Conservation (phyloP, 1,284 basidiomycete genomes). For the Ustilago xerochloae region DNA sequence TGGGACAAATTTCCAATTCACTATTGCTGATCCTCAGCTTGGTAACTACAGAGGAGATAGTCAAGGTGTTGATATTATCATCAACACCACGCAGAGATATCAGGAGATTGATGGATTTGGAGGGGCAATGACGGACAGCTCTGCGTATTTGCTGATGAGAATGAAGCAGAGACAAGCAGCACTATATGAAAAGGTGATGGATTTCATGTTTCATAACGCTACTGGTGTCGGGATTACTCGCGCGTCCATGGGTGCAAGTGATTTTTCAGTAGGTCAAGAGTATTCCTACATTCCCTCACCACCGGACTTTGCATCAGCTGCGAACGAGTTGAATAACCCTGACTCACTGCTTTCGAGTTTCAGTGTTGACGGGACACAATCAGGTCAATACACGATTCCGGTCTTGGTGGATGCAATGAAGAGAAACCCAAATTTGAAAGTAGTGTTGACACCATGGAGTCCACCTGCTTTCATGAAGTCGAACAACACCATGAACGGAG, state of each 20-base stretch:
- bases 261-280: constrained; percentile 40
- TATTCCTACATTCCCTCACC: constrained; percentile 31
- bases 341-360: constrained; percentile 32
- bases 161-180: constrained; percentile 31
- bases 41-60: constrained; percentile 30
- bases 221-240: constrained; percentile 49
- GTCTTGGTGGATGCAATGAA: constrained; percentile 44
- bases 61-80: constrained; percentile 47
- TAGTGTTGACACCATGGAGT: constrained; percentile 49
- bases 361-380: constrained; percentile 26
- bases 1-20: constrained; percentile 46
- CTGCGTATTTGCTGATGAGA: constrained; percentile 39
- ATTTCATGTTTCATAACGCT: constrained; percentile 51
- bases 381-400: constrained; percentile 42
- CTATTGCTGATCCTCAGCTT: constrained; percentile 13
- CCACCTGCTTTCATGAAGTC: constrained; percentile 60
- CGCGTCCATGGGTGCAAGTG: constrained; percentile 47
- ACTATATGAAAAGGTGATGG: constrained; percentile 45
- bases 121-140: constrained; percentile 52
- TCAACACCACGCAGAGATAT: constrained; percentile 32
- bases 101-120: constrained; percentile 54
- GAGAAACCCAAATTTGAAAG: constrained; percentile 47
- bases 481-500: constrained; percentile 46
- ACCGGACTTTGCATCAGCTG: constrained; percentile 19
- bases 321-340: constrained; percentile 15